Conservation (phyloP, 139 green algal genomes). For the Trebouxia sp. region DNA sequence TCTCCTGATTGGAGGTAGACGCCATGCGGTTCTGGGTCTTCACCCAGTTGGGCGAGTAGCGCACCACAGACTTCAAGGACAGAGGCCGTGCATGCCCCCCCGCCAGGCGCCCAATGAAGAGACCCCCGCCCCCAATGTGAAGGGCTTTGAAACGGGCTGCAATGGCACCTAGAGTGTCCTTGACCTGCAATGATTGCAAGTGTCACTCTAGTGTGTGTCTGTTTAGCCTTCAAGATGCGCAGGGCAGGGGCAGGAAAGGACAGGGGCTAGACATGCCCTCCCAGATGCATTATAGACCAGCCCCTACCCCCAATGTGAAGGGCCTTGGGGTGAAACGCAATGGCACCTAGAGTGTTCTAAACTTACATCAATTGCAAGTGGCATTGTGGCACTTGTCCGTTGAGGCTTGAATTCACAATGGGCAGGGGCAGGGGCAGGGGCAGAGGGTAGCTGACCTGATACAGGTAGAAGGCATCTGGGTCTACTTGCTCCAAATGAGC, state of each 20-base stretch:
- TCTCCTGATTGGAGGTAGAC: conserved; percentile 79
- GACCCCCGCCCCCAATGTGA: conserved; percentile 34
- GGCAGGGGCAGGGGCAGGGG: not conserved
- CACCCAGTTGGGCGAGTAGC: conserved; percentile 60
- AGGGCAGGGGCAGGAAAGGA: too few species aligned
- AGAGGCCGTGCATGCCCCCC: conserved; percentile 23
- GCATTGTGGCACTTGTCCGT: too few species aligned
- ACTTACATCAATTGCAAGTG: not conserved
- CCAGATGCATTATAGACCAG: not conserved
- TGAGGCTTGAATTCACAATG: too few species aligned
- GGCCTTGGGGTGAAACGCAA: not conserved
- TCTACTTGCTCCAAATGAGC: conserved; percentile 49
- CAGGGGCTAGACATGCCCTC: too few species aligned
- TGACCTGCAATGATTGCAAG: conserved; percentile 46
- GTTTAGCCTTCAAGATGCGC: too few species aligned
- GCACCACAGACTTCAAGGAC: conserved; percentile 48
- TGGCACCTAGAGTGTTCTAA: not conserved
- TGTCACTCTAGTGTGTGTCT: too few species aligned
- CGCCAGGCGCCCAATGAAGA: conserved; percentile 25
- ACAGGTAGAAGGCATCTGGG: conserved; percentile 65
- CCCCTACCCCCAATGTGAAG: not conserved
- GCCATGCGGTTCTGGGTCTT: conserved; percentile 65
- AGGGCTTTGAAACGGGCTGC: conserved; percentile 56
- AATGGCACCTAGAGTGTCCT: conserved; percentile 69
- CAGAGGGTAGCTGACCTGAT: conserved; percentile 53